Evolutionary conservation across 257 asterid species (phyloP), one percentile per base, ranked within the genome.

Genomic region (Nicotiana tomentosiformis): DNA sequence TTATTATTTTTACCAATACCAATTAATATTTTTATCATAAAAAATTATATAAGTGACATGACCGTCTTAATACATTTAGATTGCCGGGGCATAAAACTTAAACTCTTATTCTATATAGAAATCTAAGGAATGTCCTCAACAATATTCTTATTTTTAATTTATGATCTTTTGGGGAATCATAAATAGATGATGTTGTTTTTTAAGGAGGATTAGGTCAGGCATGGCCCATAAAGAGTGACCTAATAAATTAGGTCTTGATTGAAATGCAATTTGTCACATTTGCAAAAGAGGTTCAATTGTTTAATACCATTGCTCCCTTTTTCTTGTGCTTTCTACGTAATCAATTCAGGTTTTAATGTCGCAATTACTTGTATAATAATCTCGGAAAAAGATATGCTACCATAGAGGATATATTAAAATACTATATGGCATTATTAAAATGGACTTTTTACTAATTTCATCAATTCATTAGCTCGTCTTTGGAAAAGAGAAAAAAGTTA

Each of bases 201-300:
- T 1, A 7, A 15, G 64, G 64, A 74, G 43, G 80, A 74, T 26
- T 26, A 49, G 80, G 62, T 49, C 26, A 74, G 14, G 15, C 14
- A 74, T 49, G 80, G 62, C 39, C 80, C 80, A 12, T 26, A 49
- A 26, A 74, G 62, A 15, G 80, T 74, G 80, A 74, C 62, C 43
- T 74, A 74, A 26, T n/a, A 49, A 49, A 74, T 74, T 74, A 74
- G 80, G 80, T 74, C 26, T 26, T 26, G 43, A 49, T 74, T 72
- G 5, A 72, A 9, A 49, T 74, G 26, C 80, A 49, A 23, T 74
- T 49, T 74, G 79, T 49, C 26, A 72, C 57, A 72, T 46, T 72
- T 72, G 4, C 7, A 17, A 26, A 72, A 46, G 37, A 72, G 7
- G 55, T 72, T 26, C 61, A 46, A 74, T 74, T 14, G 62, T 74